Conservation (phyloP, 495 filamentous ascomycete genomes). For the Penicillium chermesinum region DNA sequence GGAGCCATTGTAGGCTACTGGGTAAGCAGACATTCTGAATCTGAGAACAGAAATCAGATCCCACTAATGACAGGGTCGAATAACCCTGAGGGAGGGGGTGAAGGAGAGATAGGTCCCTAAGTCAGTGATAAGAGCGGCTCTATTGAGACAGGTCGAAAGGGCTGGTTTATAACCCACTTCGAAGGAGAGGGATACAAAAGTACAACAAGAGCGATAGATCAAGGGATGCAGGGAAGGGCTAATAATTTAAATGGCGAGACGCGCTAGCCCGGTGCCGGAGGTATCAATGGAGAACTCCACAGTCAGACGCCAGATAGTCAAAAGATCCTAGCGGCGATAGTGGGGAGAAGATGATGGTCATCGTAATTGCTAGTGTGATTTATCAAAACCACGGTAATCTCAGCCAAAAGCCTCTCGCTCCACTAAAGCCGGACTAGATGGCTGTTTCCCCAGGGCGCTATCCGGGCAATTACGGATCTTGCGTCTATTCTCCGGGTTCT, state of each 20-base stretch:
- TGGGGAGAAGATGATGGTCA: conserved; percentile 16
- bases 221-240: conserved; percentile 18
- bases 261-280: conserved; percentile 1
- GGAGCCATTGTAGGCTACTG: conserved; percentile 62
- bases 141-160: neutral
- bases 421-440: conserved; percentile 13
- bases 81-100: neutral
- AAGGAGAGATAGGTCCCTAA: neutral
- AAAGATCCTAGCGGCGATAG: conserved; percentile 24
- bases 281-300: conserved; percentile 15
- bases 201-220: conserved; percentile 16
- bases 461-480: conserved; percentile 22
- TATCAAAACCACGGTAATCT: conserved; percentile 18
- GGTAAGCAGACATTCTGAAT: conserved; percentile 33
- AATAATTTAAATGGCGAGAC: conserved; percentile 23
- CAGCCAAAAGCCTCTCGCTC: conserved; percentile 15
- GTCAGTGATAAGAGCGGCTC: no score
- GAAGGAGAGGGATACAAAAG: conserved; percentile 10
- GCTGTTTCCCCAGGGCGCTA: conserved; percentile 7
- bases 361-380: conserved; percentile 22
- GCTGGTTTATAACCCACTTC: no score
- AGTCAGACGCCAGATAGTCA: conserved; percentile 16
- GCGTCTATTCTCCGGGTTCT: no score
- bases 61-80: conserved; percentile 3
- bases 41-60: neutral